These are phyloP conservation scores for Amaranthus cruentus DNA, from an alignment of 148 eudicot genomes.

Conservation along the genomic window DNA sequence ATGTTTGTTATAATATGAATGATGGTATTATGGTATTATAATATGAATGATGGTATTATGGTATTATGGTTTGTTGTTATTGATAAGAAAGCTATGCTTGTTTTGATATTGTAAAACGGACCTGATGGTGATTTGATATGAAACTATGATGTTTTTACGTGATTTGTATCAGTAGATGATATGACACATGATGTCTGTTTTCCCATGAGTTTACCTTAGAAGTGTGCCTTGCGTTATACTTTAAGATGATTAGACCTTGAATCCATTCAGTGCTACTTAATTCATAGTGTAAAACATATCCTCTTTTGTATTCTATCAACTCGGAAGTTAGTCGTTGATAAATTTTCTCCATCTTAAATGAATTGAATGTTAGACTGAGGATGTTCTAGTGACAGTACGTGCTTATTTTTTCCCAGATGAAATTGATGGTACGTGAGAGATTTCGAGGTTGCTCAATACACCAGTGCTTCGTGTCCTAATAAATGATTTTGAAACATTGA, in stretches of 20 bases:
- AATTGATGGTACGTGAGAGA: conserved; percentile 83
- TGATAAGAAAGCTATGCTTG: background rate
- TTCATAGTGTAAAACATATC: background rate
- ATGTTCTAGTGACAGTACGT: conserved; percentile 43
- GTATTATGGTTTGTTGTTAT: background rate
- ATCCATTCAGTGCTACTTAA: background rate
- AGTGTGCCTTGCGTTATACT: background rate
- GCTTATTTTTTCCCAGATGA: conserved; percentile 84
- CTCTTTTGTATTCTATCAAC: background rate
- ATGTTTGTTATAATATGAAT: no score
- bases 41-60: no score
- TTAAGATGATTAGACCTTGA: background rate
- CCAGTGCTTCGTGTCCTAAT: conserved; percentile 31
- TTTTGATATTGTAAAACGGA: no score
- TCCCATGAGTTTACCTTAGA: background rate
- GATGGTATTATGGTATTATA: no score
- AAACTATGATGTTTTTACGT: background rate
- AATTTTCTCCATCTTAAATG: background rate
- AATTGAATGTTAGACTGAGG: conserved; percentile 24
- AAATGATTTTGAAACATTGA: conserved; percentile 17
- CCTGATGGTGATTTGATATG: background rate
- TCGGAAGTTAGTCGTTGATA: background rate
- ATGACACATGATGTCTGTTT: background rate
- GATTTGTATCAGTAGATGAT: background rate
- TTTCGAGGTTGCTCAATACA: conserved; percentile 44